Evolutionary conservation across 2,329 filamentous ascomycete genomes (phyloP), one percentile per base, ranked within the genome.

Genomic region (Fusarium pseudoanthophilum): DNA sequence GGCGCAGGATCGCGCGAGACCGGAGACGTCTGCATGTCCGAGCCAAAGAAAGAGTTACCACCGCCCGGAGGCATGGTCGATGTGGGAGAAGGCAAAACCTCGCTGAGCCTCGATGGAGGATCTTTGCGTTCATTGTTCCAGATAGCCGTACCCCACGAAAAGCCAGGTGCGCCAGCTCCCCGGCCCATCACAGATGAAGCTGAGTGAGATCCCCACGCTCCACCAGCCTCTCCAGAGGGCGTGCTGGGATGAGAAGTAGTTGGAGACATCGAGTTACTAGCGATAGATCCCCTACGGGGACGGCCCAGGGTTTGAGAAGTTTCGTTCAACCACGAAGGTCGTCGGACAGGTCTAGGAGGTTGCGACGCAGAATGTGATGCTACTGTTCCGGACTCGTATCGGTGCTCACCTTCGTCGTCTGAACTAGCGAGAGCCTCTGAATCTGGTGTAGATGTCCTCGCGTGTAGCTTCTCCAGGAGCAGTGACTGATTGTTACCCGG

Each of bases 341-440:
- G 90, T 62, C 93, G 90, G 32, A 88, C 88, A 52, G 92, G 89
- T 77, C 91, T 93, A 56, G 84, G 87, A 56, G 84, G 87, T 76
- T 85, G 88, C 62, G 81, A 63, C 49, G 68, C 34, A 34, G 72
- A 53, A n/a, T 72, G 72, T 32, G 68, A 79, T 67, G 80, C 80
- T 77, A 82, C 83, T 77, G 86, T 86, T 72, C 83, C 83, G 77
- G 79, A 82, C 64, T 88, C 89, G 75, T 89, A 86, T 74, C 89
- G 87, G 79, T 90, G 87, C 69, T 97, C 93, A 64, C 86, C 88
- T 82, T 99, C 96, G 81, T 98, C 96, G 81, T 98, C 96, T 18
- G 95, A 98, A 75, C 95, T 98, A 59, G 93, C 95, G 67, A 98
- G 85, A 58, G 94, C 95, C 80, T 98, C 95, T 7, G 95, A 98